These are phyloP conservation scores for Agrocybe praecox DNA, from an alignment of 768 basidiomycete species.

Conservation along the genomic window DNA sequence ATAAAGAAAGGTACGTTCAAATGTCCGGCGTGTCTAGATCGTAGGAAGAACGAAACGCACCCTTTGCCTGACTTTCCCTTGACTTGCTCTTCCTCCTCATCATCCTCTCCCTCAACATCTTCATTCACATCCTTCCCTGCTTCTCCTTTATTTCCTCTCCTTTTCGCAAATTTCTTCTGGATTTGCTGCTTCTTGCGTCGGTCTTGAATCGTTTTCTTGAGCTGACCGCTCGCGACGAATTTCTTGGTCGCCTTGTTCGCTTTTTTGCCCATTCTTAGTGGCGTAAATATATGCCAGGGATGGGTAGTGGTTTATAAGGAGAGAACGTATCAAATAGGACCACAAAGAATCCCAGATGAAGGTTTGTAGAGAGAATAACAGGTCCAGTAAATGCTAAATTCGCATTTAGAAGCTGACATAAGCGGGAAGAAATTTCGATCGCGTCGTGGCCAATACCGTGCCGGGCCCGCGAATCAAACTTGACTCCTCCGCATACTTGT, in stretches of 20 bases:
- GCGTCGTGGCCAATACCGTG: neutral
- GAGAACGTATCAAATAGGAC: neutral
- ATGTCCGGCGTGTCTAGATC: no score
- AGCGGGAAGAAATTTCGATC: neutral
- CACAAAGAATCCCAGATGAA: neutral
- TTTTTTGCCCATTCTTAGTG: constrained; percentile 35
- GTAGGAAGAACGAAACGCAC: constrained; percentile 6
- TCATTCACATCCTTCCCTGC: constrained; percentile 36
- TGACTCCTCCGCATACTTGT: no score
- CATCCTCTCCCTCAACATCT: constrained; percentile 37
- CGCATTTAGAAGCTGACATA: neutral
- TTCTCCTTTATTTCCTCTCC: constrained; percentile 47
- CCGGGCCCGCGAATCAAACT: no score
- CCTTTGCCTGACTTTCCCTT: constrained; percentile 6
- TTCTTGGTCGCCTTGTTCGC: constrained; percentile 83
- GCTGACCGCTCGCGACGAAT: constrained; percentile 85
- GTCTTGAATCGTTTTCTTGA: constrained; percentile 84
- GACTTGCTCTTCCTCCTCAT: constrained; percentile 20
- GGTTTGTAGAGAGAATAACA: neutral
- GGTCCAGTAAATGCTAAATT: neutral
- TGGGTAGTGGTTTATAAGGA: neutral
- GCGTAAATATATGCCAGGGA: neutral
- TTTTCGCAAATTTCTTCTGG: constrained; percentile 68
- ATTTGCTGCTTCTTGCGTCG: constrained; percentile 81
- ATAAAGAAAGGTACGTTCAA: constrained; percentile 27